Conservation (phyloP, 345 rosid species). For the Hibiscus mutabilis region DNA sequence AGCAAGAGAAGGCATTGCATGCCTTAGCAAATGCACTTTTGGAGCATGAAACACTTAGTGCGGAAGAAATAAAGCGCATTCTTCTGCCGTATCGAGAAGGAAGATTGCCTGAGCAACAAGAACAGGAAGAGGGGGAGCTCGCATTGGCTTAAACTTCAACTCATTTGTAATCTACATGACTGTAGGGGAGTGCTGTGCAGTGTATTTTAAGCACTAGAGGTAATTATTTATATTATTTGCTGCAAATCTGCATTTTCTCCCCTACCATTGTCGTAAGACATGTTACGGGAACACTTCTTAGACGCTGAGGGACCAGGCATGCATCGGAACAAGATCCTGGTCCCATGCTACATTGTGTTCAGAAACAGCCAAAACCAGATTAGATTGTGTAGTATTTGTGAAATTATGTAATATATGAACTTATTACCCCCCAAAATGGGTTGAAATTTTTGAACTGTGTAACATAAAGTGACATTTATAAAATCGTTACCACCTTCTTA, state of each 20-base stretch:
- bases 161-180: no score
- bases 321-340: neutral
- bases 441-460: constrained; percentile 9
- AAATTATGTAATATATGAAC: constrained; percentile 1
- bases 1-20: no score
- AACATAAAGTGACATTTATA: neutral
- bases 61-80: no score
- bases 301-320: neutral
- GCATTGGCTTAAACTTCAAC: neutral
- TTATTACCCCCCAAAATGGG: neutral
- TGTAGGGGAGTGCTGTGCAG: no score
- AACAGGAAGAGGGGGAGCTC: no score
- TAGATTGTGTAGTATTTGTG: neutral
- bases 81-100: no score
- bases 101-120: no score
- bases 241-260: neutral
- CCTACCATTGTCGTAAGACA: neutral
- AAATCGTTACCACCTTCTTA: neutral
- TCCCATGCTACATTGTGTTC: neutral
- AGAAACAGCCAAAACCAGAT: neutral
- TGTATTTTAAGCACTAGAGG: no score
- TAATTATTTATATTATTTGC: neutral
- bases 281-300: neutral
- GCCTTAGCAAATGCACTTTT: no score
- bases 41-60: no score